These are phyloP conservation scores for Cordyceps pruinosa DNA, from an alignment of 2,329 filamentous ascomycete genomes.

Conservation along the genomic window DNA sequence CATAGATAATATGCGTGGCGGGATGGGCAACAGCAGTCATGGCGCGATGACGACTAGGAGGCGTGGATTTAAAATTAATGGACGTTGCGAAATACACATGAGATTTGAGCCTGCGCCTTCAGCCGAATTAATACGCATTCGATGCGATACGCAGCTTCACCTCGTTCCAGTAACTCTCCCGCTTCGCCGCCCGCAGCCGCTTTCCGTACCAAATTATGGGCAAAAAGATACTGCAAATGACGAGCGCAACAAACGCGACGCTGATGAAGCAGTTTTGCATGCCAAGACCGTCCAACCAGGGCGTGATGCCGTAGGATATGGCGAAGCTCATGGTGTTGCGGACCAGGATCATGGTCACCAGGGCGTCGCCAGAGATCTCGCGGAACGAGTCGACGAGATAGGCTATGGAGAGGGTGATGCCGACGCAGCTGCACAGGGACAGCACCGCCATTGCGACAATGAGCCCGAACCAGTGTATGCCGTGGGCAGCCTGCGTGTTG, in stretches of 20 bases:
- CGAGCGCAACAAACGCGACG: constrained; percentile 32
- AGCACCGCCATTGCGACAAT: constrained; percentile 33
- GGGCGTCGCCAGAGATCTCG: constrained; percentile 32
- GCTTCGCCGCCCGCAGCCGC: constrained; percentile 17
- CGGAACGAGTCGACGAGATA: constrained; percentile 37
- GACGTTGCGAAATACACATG: not conserved
- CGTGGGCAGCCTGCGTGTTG: constrained; percentile 22
- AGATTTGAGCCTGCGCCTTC: not conserved
- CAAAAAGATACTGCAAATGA: constrained; percentile 33
- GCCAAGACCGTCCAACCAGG: constrained; percentile 35
- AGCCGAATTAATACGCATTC: not conserved
- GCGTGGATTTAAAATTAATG: not conserved
- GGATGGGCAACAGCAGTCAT: not conserved
- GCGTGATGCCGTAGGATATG: constrained; percentile 35
- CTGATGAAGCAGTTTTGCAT: constrained; percentile 38
- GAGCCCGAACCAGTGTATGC: constrained; percentile 36
- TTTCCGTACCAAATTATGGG: constrained; percentile 42
- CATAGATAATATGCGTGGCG: no score
- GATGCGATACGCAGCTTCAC: constrained; percentile 10
- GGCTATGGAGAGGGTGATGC: constrained; percentile 30
- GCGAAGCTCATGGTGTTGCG: constrained; percentile 32
- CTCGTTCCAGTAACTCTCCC: constrained; percentile 17
- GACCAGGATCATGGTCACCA: constrained; percentile 34
- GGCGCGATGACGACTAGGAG: not conserved
- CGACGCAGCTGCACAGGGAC: constrained; percentile 27